Evolutionary conservation across 108 stramenopile species (phyloP), one percentile per base, ranked within the genome.

Genomic region (Nannochloropsis salina): DNA sequence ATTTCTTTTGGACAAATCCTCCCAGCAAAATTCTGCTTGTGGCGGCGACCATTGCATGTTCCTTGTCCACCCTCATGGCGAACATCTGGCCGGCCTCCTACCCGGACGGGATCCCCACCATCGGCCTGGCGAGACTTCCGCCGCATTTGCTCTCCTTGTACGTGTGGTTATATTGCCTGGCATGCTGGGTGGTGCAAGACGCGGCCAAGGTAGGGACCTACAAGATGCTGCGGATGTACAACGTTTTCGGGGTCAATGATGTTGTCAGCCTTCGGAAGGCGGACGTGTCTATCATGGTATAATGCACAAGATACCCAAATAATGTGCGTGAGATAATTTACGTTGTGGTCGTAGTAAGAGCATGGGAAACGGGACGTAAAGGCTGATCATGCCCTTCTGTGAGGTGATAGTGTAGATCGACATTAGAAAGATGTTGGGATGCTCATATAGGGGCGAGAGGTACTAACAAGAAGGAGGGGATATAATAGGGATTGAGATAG

Each of bases 41-140:
- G 0, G 88, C 88, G 42, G 84, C 84, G 8, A 1, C 86, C 80
- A 12, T 89, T 11, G 85, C 88, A 41, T 61, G 86, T 11, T 42
- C 42, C 74, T 79, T 86, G 42, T 86, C 86, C 22, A 89, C 88
- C 41, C 61, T 85, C 10, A 20, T 89, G n/a, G 85, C 88, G 0
- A 42, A 42, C 45, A 81, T 45, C 21, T 89, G 88, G 88, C 88
- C 88, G 80, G 42, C 10, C 9, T n/a, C 20, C n/a, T 21, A 18
- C 5, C 79, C 80, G n/a, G 85, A 85, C 31, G 85, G 85, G 22
- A 85, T 85, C 31, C 80, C 79, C 3, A 80, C 80, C 15, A 80
- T 85, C 11, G 85, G 85, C 40, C n/a, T 85, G 85, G 79, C 85
- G 6, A 10, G 41, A 6, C 80, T 42, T 2, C n/a, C 79, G 40